Conservation (phyloP, 1,284 basidiomycete genomes). For the Rugosomyces carneus region DNA sequence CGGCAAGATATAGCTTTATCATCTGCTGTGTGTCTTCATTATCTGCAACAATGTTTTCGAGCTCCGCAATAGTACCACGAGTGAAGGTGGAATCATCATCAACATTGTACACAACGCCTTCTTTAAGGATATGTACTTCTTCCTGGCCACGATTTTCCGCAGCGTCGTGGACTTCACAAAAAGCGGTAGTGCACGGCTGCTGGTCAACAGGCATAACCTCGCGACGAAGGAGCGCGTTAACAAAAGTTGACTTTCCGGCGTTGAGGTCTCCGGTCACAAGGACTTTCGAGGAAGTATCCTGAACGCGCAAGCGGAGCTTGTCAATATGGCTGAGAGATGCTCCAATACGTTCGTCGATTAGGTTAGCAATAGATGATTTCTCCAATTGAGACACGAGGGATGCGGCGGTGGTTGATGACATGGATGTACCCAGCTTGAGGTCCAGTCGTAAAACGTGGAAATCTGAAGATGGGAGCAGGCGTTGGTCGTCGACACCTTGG, state of each 20-base stretch:
- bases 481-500: slow-evolving; percentile 35
- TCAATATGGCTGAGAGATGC: slow-evolving; percentile 77
- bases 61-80: slow-evolving; percentile 59
- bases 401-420: slow-evolving; percentile 64
- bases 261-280: slow-evolving; percentile 99
- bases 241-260: slow-evolving; percentile 97
- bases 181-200: slow-evolving; percentile 96
- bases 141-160: slow-evolving; percentile 76
- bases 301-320: slow-evolving; percentile 80
- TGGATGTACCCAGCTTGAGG: slow-evolving; percentile 81
- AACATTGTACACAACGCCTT: slow-evolving; percentile 66
- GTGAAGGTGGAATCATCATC: slow-evolving; percentile 75
- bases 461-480: slow-evolving; percentile 46
- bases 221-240: slow-evolving; percentile 87
- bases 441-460: slow-evolving; percentile 89
- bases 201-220: slow-evolving; percentile 97
- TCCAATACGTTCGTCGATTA: slow-evolving; percentile 85
- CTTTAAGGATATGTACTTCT: slow-evolving; percentile 77
- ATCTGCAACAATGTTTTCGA: slow-evolving; percentile 80
- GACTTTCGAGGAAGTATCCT: slow-evolving; percentile 93
- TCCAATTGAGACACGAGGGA: slow-evolving; percentile 89
- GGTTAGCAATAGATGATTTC: slow-evolving; percentile 87
- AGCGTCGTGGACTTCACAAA: slow-evolving; percentile 96
- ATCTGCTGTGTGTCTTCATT: slow-evolving; percentile 69
- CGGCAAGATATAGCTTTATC: slow-evolving; percentile 82